phyloP scores from a whole-genome alignment of 495 filamentous ascomycete genomes.

The Massariosphaeria phaeospora region DNA sequence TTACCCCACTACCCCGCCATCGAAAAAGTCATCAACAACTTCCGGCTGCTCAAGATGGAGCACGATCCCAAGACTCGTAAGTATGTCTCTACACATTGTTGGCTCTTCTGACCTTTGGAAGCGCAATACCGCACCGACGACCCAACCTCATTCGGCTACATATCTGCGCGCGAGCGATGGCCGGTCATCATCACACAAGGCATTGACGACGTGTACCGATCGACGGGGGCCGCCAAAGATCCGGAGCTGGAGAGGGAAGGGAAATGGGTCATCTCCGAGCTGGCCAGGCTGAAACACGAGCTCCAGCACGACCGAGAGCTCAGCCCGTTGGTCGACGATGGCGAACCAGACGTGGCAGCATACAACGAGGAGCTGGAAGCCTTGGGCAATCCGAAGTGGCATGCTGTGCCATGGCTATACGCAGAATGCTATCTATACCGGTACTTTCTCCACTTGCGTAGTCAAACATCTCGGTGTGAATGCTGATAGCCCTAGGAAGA shows the following conservation, averaged over 20 bases:
- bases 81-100: constrained; percentile 7
- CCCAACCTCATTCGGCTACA: constrained; percentile 77
- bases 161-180: constrained; percentile 82
- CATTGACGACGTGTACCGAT: constrained; percentile 87
- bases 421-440: constrained; percentile 92
- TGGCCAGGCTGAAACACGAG: constrained; percentile 89
- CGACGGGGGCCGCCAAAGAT: constrained; percentile 57
- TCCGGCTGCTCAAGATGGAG: constrained; percentile 40
- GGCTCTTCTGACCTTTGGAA: constrained; percentile 36
- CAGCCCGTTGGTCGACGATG: constrained; percentile 79
- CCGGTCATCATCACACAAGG: constrained; percentile 89
- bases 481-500: constrained; percentile 45
- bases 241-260: constrained; percentile 68
- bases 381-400: constrained; percentile 73
- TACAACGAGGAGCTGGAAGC: constrained; percentile 84
- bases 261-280: constrained; percentile 72
- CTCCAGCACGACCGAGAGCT: constrained; percentile 82
- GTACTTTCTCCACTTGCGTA: constrained; percentile 37
- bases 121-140: constrained; percentile 76
- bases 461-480: not conserved
- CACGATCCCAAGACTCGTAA: constrained; percentile 45
- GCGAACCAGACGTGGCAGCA: constrained; percentile 63
- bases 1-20: constrained; percentile 18
- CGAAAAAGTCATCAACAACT: not conserved
- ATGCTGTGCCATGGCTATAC: constrained; percentile 79